Base-by-base conservation (phyloP, 768 basidiomycete species). In the Coprinopsis marcescibilis region DNA sequence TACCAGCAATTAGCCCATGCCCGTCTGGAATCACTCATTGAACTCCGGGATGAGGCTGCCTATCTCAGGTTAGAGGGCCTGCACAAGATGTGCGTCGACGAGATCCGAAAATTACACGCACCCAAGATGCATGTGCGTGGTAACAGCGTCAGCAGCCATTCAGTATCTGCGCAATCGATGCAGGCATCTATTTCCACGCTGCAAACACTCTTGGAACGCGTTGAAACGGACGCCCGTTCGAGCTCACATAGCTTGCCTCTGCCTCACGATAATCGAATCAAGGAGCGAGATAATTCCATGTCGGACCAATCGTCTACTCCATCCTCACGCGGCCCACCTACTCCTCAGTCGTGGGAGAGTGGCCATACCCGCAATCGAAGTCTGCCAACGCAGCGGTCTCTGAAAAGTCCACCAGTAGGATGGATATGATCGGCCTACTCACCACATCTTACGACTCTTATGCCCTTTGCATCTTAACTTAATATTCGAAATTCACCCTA, bases 31-130 rank as follows among this genome's bases (percentile, higher is more conserved):
- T 68, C 66, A 1, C 73, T 91, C 19, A 72, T 87, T 35, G 84
- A 88, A 50, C 76, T 90, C 19, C 78, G 87, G 10, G 87, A 91
- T 52, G 89, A 92, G 59, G 84, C 89, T 1, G 68, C 69, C 33
- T 89, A 80, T 57, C 77, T 91, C n/a, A 80, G 77, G 21, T 78
- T 91, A 43, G 72, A 73, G 0, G 75, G 73, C 36, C 72, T 92
- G 14, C 69, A 77, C 50, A 73, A 70, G 51, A 71, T 92, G 1
- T 90, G 89, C 57, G 63, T 65, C 6, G 78, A 80, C 14, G 85
- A 90, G 64, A 49, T 49, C 29, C 72, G 74, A 15, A 69, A 71
- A 23, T 70, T 72, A 21, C 76, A 76, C 40, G 68, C 63, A 23
- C 58, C 69, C 21, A 61, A 68, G 41, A 55, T 67, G 14, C 75